Evolutionary conservation across 495 filamentous ascomycete species (phyloP), one percentile per base, ranked within the genome.

Genomic region (Tuber brumale): DNA sequence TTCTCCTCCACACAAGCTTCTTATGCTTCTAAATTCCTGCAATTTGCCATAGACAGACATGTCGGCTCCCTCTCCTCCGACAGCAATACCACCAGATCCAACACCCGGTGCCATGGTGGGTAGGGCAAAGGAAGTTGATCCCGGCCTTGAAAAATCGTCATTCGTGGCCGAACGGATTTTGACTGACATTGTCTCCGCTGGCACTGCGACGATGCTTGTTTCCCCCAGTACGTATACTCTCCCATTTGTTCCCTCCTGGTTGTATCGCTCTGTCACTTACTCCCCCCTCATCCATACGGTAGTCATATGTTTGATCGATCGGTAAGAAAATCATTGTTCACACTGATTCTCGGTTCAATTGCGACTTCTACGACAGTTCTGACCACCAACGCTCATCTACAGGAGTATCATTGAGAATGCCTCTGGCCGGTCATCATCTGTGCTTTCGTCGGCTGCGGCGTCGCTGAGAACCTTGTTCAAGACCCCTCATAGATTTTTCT

Each of bases 321-420:
- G 93, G 93, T 97, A 86, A 69, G 87, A 66, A 46, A 74, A 37
- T 39, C 70, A 51, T 79, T 35, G 43, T 72, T 70, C 48, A 71
- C 72, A 35, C 46, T 12, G 74, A 14, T 74, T 43, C 70, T 57
- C 66, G 69, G 46, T 18, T 71, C 18, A 41, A 69, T n/a, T 27
- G 6, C 12, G 45, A 76, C 46, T 12, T 21, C 51, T 9, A 37
- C 23, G 19, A 35, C 72, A 41, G 72, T 10, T 27, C 37, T 43
- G 57, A 48, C 31, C 72, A 72, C 79, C 84, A 73, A 84, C 75
- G 51, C 45, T 73, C 42, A 76, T 71, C 48, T 39, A 42, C 80
- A 97, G 93, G 73, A 93, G 90, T 18, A 97, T 99, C 81, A 97
- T 97, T 85, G 94, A 97, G 85, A 97, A 97, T 86, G 93, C 95